Base-by-base conservation (phyloP, 1,284 basidiomycete species). In the Austroboletus rostrupii region DNA sequence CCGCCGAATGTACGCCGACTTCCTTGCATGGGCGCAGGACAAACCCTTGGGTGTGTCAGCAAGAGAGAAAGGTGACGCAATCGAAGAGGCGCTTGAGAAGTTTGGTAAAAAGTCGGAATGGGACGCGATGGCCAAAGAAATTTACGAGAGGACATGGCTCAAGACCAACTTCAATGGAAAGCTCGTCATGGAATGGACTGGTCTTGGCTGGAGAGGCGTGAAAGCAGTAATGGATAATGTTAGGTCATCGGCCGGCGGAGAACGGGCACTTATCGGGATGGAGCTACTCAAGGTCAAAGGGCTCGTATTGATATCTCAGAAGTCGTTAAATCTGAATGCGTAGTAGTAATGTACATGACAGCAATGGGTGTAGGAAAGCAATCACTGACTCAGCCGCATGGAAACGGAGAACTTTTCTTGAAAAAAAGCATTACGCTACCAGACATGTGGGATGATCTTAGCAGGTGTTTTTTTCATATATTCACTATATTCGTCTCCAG, bases 1-100 rank as follows among this genome's bases (percentile, higher is more conserved):
- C n/a, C 74, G 85, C 17, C 68, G 60, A 37, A 83, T 87, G 81
- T 85, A 82, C 57, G 61, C 67, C 5, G 72, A 77, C 42, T 87
- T 87, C 52, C 67, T 81, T 4, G 58, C 65, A 8, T 83, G 77
- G 76, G 76, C 70, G 43, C 53, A 66, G 40, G 57, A 57, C 47
- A 62, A 59, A 56, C 45, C 20, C 1, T 47, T 55, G 2, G 17
- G 46, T 1, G 16, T 29, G 46, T 32, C 45, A 20, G 48, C 53
- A n/a, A n/a, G 19, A 36, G 32, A 35, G 26, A 14, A 53, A 38
- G 35, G 47, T 46, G 41, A 56, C 20, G 60, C 69, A 32, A 64
- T 67, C 19, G 69, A 74, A 46, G 74, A 76, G 31, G 81, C 81
- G 0, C 70, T 86, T 17, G 61, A 63, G 16, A 70, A 70, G 58